Conservation (phyloP, 2,329 filamentous ascomycete genomes). For the Neonectria magnoliae region DNA sequence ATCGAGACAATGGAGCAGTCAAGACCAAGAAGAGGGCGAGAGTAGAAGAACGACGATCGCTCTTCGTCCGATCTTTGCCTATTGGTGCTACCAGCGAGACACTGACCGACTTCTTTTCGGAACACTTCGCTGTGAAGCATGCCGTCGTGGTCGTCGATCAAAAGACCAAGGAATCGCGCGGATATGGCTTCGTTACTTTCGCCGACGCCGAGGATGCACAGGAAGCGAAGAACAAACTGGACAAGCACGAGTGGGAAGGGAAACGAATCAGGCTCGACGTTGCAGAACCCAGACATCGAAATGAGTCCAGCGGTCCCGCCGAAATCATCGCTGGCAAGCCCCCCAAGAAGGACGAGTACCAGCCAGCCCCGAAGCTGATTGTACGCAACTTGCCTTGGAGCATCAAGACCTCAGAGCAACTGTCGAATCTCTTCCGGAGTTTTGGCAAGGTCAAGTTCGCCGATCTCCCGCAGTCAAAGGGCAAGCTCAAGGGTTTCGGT, state of each 20-base stretch:
- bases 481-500: conserved; percentile 85
- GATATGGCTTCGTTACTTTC: conserved; percentile 97
- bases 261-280: conserved; percentile 86
- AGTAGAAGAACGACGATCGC: conserved; percentile 72
- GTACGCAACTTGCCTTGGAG: conserved; percentile 96
- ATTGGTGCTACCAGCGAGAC: conserved; percentile 80
- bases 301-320: conserved; percentile 57
- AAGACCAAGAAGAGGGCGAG: conserved; percentile 63
- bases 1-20: conserved; percentile 45
- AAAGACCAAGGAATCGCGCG: conserved; percentile 85
- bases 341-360: conserved; percentile 66
- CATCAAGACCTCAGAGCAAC: conserved; percentile 85
- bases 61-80: conserved; percentile 92
- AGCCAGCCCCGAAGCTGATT: conserved; percentile 79
- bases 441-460: conserved; percentile 93
- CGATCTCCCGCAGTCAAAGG: conserved; percentile 82
- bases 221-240: conserved; percentile 81
- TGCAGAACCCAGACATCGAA: conserved; percentile 84
- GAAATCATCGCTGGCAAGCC: conserved; percentile 58
- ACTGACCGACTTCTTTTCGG: conserved; percentile 89
- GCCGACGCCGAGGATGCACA: conserved; percentile 91
- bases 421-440: conserved; percentile 81
- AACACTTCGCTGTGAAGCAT: conserved; percentile 94
- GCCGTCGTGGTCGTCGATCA: conserved; percentile 91
- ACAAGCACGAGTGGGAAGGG: conserved; percentile 81